These are phyloP conservation scores for Pyricularia sp. DNA, from an alignment of 2,329 filamentous ascomycete species.

Conservation along the genomic window DNA sequence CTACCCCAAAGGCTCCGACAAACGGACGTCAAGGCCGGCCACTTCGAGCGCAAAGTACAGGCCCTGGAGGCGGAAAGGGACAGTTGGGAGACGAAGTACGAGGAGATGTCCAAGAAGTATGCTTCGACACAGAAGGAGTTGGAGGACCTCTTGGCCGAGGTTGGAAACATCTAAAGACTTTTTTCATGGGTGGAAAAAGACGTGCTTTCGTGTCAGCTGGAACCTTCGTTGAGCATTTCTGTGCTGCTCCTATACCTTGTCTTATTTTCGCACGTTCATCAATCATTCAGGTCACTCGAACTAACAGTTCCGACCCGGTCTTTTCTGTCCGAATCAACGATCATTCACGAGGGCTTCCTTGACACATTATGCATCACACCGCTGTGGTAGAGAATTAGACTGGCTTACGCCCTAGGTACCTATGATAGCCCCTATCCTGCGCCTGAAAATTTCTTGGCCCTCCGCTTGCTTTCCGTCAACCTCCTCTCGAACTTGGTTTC, in stretches of 20 bases:
- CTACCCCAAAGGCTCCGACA: conserved; percentile 68
- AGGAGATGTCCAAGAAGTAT: conserved; percentile 94
- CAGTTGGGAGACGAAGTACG: conserved; percentile 95
- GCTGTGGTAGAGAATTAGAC: neutral
- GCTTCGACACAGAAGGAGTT: conserved; percentile 76
- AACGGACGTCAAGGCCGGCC: conserved; percentile 97
- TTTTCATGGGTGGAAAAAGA: neutral
- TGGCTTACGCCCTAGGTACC: neutral
- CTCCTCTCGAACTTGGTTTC: conserved; percentile 81
- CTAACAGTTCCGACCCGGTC: neutral
- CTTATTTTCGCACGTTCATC: neutral
- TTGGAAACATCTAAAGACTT: conserved; percentile 70
- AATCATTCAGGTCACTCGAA: neutral
- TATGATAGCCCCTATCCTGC: neutral
- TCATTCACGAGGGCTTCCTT: neutral
- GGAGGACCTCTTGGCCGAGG: conserved; percentile 81
- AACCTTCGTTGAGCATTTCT: neutral
- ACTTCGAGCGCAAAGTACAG: conserved; percentile 99
- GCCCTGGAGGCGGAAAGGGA: conserved; percentile 87
- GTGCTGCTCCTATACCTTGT: conserved; percentile 1
- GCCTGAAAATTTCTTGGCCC: conserved; percentile 43
- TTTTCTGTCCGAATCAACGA: neutral
- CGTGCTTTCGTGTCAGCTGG: neutral
- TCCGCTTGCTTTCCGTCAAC: conserved; percentile 60
- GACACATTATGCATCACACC: neutral